These are phyloP conservation scores for Aspergillus pseudoterreus DNA, from an alignment of 2,329 filamentous ascomycete species.

Conservation along the genomic window DNA sequence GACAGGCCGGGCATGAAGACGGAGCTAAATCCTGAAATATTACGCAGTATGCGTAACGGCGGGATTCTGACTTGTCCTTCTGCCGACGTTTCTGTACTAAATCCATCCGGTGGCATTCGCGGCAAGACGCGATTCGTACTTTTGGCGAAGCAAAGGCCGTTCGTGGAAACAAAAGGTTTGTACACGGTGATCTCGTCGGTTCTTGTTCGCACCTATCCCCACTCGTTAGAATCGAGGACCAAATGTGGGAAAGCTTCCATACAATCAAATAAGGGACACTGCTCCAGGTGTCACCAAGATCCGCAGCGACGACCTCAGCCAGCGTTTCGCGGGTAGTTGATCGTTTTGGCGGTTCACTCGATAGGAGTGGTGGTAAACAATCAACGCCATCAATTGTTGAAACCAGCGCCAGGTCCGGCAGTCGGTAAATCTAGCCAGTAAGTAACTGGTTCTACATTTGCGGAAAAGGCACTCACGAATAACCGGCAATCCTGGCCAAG, in stretches of 20 bases:
- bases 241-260: constrained; percentile 31
- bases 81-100: constrained; percentile 25
- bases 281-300: constrained; percentile 72
- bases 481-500: constrained; percentile 71
- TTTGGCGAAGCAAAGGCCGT: constrained; percentile 64
- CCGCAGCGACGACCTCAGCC: constrained; percentile 75
- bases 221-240: neutral
- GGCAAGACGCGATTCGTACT: constrained; percentile 65
- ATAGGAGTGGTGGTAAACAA: constrained; percentile 73
- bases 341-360: constrained; percentile 66
- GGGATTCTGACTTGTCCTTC: constrained; percentile 27
- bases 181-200: constrained; percentile 85
- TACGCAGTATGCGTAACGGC: constrained; percentile 41
- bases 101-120: constrained; percentile 42
- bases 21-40: constrained; percentile 70
- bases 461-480: constrained; percentile 54
- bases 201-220: constrained; percentile 64
- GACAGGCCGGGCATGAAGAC: constrained; percentile 80
- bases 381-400: constrained; percentile 73
- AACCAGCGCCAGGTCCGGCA: constrained; percentile 70
- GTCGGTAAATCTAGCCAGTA: constrained; percentile 63
- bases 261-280: constrained; percentile 79
- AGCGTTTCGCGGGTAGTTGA: constrained; percentile 69
- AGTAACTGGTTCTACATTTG: neutral
- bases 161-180: constrained; percentile 62